Conservation (phyloP, 1,139 yeast species). For the Debaryomyces coudertii region DNA sequence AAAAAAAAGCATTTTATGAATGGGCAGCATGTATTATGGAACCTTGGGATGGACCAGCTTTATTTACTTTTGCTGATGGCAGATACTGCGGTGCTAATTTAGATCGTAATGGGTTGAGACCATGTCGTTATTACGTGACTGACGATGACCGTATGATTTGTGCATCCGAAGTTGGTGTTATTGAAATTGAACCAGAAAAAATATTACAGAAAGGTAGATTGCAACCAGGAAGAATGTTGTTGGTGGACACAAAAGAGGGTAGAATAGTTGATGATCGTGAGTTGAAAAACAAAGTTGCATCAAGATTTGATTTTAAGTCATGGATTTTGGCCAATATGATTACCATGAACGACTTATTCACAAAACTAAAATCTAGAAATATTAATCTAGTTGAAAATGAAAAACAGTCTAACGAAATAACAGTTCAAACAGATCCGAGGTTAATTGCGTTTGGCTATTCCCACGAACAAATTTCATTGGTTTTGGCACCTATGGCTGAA, state of each 20-base stretch:
- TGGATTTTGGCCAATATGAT: constrained; percentile 90
- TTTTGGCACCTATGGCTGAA: constrained; percentile 94
- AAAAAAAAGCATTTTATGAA: constrained; percentile 92
- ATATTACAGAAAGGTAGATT: constrained; percentile 90
- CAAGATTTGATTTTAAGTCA: constrained; percentile 86
- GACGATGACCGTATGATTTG: constrained; percentile 95
- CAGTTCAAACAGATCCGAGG: constrained; percentile 80
- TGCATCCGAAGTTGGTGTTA: constrained; percentile 98
- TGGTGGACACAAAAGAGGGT: constrained; percentile 93
- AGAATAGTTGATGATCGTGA: constrained; percentile 91
- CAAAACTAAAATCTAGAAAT: constrained; percentile 57
- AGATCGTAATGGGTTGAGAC: constrained; percentile 96
- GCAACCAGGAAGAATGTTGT: constrained; percentile 94
- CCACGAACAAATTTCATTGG: constrained; percentile 81
- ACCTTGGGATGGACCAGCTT: constrained; percentile 99
- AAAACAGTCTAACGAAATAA: constrained; percentile 22
- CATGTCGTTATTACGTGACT: constrained; percentile 95
- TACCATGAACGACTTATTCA: constrained; percentile 72
- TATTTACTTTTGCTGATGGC: constrained; percentile 96
- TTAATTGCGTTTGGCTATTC: constrained; percentile 89
- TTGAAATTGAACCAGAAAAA: constrained; percentile 81
- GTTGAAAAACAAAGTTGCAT: constrained; percentile 79
- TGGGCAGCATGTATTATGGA: constrained; percentile 99
- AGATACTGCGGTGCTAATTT: constrained; percentile 98
- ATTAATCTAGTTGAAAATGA: constrained; percentile 31